A percentile compares a stretch with the other conserved stretches of the same genome.
phyloP scores from a whole-genome alignment of 2,329 filamentous ascomycete genomes.

The Verticillium klebahnii region DNA sequence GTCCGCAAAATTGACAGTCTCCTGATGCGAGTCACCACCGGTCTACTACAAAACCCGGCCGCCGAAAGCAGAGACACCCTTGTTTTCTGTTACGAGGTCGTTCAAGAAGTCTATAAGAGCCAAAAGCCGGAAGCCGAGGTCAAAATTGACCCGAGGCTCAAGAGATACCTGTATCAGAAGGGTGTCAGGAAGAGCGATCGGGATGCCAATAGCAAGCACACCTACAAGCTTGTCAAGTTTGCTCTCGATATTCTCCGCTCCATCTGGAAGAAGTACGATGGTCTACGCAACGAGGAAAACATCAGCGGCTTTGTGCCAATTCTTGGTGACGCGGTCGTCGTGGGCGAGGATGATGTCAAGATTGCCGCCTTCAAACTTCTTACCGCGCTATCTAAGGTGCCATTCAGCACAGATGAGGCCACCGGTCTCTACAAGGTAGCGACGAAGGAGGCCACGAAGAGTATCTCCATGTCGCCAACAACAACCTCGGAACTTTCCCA shows the following conservation, averaged over 20 bases:
- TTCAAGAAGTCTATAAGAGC: constrained; percentile 77
- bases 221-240: constrained; percentile 85
- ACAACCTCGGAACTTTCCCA: constrained; percentile 83
- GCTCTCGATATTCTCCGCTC: constrained; percentile 81
- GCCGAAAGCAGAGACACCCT: constrained; percentile 77
- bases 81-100: constrained; percentile 93
- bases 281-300: constrained; percentile 73
- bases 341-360: constrained; percentile 88
- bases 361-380: constrained; percentile 83
- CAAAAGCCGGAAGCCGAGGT: constrained; percentile 44
- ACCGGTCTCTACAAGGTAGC: constrained; percentile 67
- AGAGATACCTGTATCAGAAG: constrained; percentile 76
- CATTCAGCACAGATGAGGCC: constrained; percentile 66
- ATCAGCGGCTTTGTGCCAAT: constrained; percentile 83
- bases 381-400: constrained; percentile 78
- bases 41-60: constrained; percentile 75
- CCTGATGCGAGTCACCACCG: constrained; percentile 75
- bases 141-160: constrained; percentile 58
- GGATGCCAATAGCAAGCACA: constrained; percentile 70
- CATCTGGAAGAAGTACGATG: constrained; percentile 80
- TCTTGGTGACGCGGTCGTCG: constrained; percentile 79
- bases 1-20: constrained; percentile 89
- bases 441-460: constrained; percentile 76
- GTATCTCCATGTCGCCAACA: constrained; percentile 70
- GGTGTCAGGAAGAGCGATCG: constrained; percentile 71